phyloP scores from a whole-genome alignment of 805 yeast genomes.

The Yamadazyma olivae region DNA sequence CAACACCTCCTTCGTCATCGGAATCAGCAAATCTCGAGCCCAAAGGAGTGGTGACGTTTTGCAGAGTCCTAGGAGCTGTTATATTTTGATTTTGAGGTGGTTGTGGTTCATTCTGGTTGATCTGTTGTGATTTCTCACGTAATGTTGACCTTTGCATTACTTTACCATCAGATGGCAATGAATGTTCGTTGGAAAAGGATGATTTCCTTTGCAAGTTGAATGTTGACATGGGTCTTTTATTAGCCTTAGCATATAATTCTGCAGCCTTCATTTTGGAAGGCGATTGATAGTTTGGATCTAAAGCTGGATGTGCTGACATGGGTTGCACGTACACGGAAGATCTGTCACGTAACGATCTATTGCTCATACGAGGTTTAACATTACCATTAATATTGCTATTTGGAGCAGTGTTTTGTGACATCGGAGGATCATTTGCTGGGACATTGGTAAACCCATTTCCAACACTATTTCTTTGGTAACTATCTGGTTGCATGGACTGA shows the following conservation, averaged over 20 bases:
- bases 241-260: conserved; percentile 51
- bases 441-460: conserved; percentile 2
- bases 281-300: conserved; percentile 34
- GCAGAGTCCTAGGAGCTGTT: too few species aligned
- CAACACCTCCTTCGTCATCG: conserved; percentile 46
- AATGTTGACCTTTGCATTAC: conserved; percentile 10
- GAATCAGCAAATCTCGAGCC: conserved; percentile 60
- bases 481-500: conserved; percentile 20
- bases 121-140: conserved; percentile 7
- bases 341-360: conserved; percentile 25
- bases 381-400: conserved; percentile 3
- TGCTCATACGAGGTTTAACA: conserved; percentile 22
- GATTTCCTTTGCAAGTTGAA: conserved; percentile 23
- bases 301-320: conserved; percentile 38
- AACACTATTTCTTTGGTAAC: not conserved
- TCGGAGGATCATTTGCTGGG: not conserved
- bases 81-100: too few species aligned
- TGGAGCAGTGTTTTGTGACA: conserved; percentile 1
- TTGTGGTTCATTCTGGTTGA: conserved; percentile 2
- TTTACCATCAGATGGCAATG: conserved; percentile 3
- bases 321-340: conserved; percentile 28
- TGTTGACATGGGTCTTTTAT: conserved; percentile 36
- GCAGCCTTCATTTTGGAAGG: conserved; percentile 47
- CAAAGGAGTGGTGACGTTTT: not conserved
- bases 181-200: conserved; percentile 11